Conservation (phyloP, 768 basidiomycete genomes). For the Termitomyces sp. region DNA sequence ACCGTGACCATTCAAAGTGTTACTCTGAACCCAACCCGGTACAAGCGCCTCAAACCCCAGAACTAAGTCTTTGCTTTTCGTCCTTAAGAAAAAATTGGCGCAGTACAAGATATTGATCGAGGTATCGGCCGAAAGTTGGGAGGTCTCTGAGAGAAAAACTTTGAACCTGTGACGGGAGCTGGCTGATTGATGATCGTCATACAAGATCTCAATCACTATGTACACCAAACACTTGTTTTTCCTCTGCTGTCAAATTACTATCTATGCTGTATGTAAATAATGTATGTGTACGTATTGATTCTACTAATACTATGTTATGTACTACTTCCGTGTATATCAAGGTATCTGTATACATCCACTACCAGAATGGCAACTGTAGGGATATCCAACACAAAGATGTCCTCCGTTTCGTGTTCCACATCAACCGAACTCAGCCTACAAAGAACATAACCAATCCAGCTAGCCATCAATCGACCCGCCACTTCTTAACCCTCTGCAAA, state of each 20-base stretch:
- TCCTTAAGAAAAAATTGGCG: neutral
- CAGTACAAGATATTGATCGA: neutral
- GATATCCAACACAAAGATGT: neutral
- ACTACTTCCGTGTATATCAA: neutral
- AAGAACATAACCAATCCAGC: neutral
- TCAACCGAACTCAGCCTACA: too few species aligned
- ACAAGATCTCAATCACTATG: too few species aligned
- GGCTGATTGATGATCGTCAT: too few species aligned
- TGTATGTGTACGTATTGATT: neutral
- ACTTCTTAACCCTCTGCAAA: slow-evolving; percentile 6
- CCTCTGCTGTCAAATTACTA: neutral
- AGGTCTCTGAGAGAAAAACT: too few species aligned
- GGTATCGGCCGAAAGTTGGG: neutral
- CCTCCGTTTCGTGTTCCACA: neutral
- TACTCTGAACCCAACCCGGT: neutral
- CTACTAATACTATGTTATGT: neutral
- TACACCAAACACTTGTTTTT: too few species aligned
- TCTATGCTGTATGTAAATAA: neutral
- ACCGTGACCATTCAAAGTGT: too few species aligned
- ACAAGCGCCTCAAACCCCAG: neutral
- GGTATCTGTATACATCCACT: neutral
- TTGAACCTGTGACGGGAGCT: too few species aligned
- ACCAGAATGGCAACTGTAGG: neutral
- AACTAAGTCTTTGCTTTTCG: neutral
- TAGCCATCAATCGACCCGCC: slow-evolving; percentile 8